Conservation (phyloP, 805 yeast species). For the Lachancea nothofagi region DNA sequence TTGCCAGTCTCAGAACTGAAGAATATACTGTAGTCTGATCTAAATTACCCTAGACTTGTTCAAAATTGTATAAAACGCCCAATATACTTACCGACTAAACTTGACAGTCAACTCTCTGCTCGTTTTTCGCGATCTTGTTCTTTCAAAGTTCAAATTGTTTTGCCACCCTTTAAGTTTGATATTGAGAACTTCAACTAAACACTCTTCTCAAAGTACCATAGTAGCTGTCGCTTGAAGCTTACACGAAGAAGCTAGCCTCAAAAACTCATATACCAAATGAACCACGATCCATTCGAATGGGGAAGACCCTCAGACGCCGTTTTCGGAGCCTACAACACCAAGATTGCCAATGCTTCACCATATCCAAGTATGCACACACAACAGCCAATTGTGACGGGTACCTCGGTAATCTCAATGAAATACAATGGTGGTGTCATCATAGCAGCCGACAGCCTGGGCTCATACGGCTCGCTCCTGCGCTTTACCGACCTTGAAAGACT, state of each 20-base stretch:
- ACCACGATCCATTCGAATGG: constrained; percentile 93
- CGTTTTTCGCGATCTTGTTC: too few relatives aligned
- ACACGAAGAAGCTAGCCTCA: not conserved
- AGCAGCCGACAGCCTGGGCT: constrained; percentile 92
- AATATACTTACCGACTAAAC: too few relatives aligned
- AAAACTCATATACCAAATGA: constrained; percentile 44
- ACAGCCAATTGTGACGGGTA: constrained; percentile 93
- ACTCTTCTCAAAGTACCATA: not conserved
- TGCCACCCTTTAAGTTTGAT: constrained; percentile 9
- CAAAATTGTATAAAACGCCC: constrained; percentile 1
- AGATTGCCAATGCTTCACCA: constrained; percentile 61
- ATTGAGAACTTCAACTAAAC: too few relatives aligned
- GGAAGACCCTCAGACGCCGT: constrained; percentile 84
- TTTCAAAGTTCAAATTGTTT: not conserved
- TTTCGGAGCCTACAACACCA: constrained; percentile 74
- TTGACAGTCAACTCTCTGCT: too few relatives aligned
- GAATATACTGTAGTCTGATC: constrained; percentile 44
- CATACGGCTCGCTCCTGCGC: constrained; percentile 89
- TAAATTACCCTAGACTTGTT: not conserved
- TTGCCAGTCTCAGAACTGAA: constrained; percentile 52
- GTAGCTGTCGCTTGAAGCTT: not conserved
- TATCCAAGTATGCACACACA: constrained; percentile 84
- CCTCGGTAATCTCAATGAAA: constrained; percentile 89
- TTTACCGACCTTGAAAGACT: constrained; percentile 82
- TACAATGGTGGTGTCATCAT: constrained; percentile 84